Evolutionary conservation across 148 eudicot species (phyloP).

Genomic region (Rhododendron molle): DNA sequence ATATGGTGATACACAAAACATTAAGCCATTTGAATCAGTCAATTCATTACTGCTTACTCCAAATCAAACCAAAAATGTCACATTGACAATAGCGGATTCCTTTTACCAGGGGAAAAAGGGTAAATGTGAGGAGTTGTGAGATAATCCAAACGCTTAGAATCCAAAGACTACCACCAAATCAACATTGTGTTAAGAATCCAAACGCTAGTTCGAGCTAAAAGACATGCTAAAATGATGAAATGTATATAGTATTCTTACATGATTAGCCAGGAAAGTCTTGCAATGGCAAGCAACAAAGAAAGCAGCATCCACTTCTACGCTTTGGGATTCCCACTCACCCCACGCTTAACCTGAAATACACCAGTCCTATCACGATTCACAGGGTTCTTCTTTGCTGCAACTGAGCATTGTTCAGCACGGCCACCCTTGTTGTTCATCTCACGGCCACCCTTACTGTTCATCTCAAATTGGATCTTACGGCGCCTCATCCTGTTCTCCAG

Average conservation of each 20-base stretch:
- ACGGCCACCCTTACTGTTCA: constrained; percentile 47
- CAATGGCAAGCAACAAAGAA: constrained; percentile 1
- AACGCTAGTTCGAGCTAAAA: neutral
- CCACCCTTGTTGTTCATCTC: constrained; percentile 57
- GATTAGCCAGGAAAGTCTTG: neutral
- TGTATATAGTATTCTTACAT: neutral
- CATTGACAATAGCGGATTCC: neutral
- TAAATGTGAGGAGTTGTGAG: neutral
- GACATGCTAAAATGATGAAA: neutral
- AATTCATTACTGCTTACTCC: neutral
- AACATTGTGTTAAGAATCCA: constrained; percentile 3
- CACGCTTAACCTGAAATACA: constrained; percentile 60
- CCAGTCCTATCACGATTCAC: constrained; percentile 56
- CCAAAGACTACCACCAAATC: neutral
- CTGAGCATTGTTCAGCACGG: constrained; percentile 56
- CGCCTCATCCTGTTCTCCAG: constrained; percentile 88
- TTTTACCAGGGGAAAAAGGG: neutral
- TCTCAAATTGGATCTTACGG: constrained; percentile 63
- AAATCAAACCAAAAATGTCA: neutral
- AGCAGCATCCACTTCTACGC: constrained; percentile 27
- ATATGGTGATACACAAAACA: neutral
- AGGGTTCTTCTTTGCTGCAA: constrained; percentile 70
- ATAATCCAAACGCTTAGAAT: neutral
- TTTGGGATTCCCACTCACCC: constrained; percentile 70
- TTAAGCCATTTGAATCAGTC: neutral